Conservation (phyloP, 257 asterid genomes). For the Avicennia marina region DNA sequence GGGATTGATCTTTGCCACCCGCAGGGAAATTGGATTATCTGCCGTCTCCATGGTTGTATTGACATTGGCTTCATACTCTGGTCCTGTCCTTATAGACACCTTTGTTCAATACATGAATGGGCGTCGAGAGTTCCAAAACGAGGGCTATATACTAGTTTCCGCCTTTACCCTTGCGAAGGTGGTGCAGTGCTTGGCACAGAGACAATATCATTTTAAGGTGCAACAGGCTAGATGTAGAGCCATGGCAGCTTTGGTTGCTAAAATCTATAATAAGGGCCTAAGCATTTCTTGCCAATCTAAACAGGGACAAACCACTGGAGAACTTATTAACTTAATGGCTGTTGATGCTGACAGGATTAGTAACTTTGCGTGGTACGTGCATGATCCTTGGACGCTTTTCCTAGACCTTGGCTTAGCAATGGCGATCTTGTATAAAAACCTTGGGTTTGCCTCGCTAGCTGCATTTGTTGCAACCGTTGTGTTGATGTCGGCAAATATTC, state of each 20-base stretch:
- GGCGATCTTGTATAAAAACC: constrained; percentile 53
- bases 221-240: constrained; percentile 82
- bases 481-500: constrained; percentile 71
- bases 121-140: constrained; percentile 32
- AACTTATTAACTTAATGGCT: constrained; percentile 76
- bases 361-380: constrained; percentile 79
- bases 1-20: constrained; percentile 50
- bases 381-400: constrained; percentile 78
- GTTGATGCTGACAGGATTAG: constrained; percentile 87
- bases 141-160: constrained; percentile 53
- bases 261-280: constrained; percentile 64
- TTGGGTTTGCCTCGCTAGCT: constrained; percentile 73
- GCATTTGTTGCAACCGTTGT: constrained; percentile 51
- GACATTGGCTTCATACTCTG: constrained; percentile 58
- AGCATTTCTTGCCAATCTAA: constrained; percentile 66
- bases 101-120: constrained; percentile 77
- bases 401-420: constrained; percentile 63
- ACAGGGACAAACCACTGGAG: constrained; percentile 76
- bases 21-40: constrained; percentile 52
- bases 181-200: constrained; percentile 62
- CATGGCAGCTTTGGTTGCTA: constrained; percentile 74
- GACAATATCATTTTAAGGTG: constrained; percentile 68
- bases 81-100: constrained; percentile 71
- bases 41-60: constrained; percentile 42
- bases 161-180: constrained; percentile 59